Base-by-base conservation (phyloP, 176 grass and related monocot species). In the Olyra latifolia region DNA sequence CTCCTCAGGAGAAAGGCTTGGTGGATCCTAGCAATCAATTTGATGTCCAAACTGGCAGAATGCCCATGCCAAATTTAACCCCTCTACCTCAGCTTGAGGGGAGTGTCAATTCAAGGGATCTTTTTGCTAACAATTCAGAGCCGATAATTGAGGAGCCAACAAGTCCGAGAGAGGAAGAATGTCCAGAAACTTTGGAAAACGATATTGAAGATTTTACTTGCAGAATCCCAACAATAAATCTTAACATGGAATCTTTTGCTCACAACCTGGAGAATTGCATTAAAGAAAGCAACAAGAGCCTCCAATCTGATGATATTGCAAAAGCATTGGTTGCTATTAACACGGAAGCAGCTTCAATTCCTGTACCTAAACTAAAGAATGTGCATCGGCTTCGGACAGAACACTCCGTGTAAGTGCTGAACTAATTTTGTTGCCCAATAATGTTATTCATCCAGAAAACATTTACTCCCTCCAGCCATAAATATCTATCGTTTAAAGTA, bases 121-220 rank as follows among this genome's bases (percentile, higher is more conserved):
- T 77, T 83, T 8, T 27, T 49, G 49, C n/a, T 44, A 86, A 83
- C 46, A 94, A 82, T 66, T 80, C 42, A 20, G 83, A 94, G 55
- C 95, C 95, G 45, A 94, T 98, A 84, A 89, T 98, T 58, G 95
- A 98, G 80, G 95, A 98, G 53, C 95, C 95, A 68, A 49, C 68
- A 79, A 98, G 87, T 82, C 95, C 95, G 87, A 82, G 24, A 80
- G 79, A 82, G 75, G 82, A 84, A 42, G 82, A 88, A 74, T 56
- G 24, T 45, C 46, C 53, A 77, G 84, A 80, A 47, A 82, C 62
- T 35, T 71, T 57, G 79, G 80, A 79, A 76, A 88, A 82, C 8
- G 80, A 92, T 66, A 92, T 98, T 22, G 95, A 98, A 76, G 89
- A 94, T 83, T 69, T 82, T 72, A 76, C 42, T 84, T 85, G 85